Evolutionary conservation across 208 protist species (phyloP), one percentile per base, ranked within the genome.

Genomic region (Spongospora subterranea): DNA sequence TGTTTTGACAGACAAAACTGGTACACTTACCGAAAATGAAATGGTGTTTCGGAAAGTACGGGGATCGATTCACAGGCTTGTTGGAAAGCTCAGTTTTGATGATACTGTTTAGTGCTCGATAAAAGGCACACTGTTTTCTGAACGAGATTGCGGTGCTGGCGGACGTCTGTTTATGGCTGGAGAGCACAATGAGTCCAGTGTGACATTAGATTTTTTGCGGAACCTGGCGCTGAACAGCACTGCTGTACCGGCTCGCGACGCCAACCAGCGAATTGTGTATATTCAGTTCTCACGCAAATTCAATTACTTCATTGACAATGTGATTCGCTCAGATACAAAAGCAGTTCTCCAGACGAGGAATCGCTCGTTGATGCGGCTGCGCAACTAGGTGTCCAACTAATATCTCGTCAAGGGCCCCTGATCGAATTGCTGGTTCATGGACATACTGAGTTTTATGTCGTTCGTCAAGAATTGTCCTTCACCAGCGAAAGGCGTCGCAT

Each of bases 1-100:
- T 71, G 71, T 96, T 41, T 96, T 96, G 88, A 93, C 92, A 29
- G 94, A 95, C 88, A 95, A 95, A 91, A 96, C 95, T n/a, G 95
- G 95, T 0, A 96, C 95, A 40, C 89, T 96, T 45, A 96, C 95
- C 0, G 88, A 91, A 46, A 96, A 96, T 89, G 88, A 90, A 20
- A 96, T 96, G 95, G 11, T 50, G 0, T 95, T 95, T 88, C 35
- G 77, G 50, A 53, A 92, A 41, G 92, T 82, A 82, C 6, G 17
- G 6, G n/a, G 6, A 39, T 35, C 40, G 13, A n/a, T 82, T 60
- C 13, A 82, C 71, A 20, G 40, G 6, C n/a, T 43, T 6, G 71
- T 82, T 82, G 17, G 6, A 35, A 35, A 6, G 17, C 35, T 82
- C 17, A 82, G 6, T 45, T n/a, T 82, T 60, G 50, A 29, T 6